A percentile compares a stretch with the other conserved stretches of the same genome.
These are phyloP conservation scores for Fusarium mexicanum DNA, from an alignment of 2,329 filamentous ascomycete genomes.

Conservation along the genomic window DNA sequence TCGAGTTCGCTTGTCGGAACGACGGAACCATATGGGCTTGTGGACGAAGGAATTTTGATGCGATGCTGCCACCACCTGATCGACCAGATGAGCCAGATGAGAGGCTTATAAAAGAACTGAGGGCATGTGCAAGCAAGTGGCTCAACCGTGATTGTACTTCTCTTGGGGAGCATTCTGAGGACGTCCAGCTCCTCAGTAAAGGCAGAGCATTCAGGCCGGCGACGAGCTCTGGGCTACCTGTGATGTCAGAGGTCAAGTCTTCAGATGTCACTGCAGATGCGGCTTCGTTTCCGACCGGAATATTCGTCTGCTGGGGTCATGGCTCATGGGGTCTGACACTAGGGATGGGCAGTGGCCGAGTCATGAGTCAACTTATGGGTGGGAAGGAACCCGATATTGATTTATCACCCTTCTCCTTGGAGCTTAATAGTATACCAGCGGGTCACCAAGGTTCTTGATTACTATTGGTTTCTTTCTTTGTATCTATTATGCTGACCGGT, in stretches of 20 bases:
- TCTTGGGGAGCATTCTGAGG: neutral
- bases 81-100: neutral
- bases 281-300: rapidly evolving
- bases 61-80: neutral
- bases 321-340: neutral
- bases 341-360: neutral
- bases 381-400: neutral
- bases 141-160: neutral
- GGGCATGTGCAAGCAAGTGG: neutral
- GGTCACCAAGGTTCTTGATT: too few species aligned
- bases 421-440: too few species aligned
- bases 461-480: too few species aligned
- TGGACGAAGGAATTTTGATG: neutral
- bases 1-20: neutral
- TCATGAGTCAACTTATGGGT: neutral
- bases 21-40: neutral
- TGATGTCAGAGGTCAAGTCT: neutral
- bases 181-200: neutral
- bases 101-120: rapidly evolving
- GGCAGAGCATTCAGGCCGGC: neutral
- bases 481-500: too few species aligned
- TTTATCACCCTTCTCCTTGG: rapidly evolving
- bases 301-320: neutral
- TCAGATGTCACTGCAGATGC: rapidly evolving
- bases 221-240: neutral